Evolutionary conservation across 2,329 filamentous ascomycete species (phyloP), one percentile per base, ranked within the genome.

Genomic region (Alternaria arbusti): DNA sequence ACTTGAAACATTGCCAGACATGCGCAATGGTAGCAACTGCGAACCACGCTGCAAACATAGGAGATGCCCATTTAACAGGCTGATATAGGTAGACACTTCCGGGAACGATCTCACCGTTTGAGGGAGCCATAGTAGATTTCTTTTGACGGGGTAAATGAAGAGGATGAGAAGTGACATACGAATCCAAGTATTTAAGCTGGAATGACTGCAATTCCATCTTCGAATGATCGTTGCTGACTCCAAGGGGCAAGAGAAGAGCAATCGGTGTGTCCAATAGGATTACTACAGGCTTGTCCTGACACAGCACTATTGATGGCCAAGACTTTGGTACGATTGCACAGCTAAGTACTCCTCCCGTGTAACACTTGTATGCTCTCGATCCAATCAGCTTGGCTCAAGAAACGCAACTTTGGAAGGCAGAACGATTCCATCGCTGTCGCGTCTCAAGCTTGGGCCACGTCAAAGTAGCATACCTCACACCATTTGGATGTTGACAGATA

Each of bases 1-100:
- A 87, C 32, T 77, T 83, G 84, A 79, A 77, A 73, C 84, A 86
- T 74, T 88, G 86, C 77, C 83, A 88, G 15, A 81, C 67, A 69
- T 88, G 86, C 10, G 75, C 69, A 13, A 77, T 36, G 4, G 79
- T 81, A 1, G 84, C 84, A 32, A 81, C 61, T 1, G 76, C 70
- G 49, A 85, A 86, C 2, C 82, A 65, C 10, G 82, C 69, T 5
- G 83, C 76, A 66, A 87, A 88, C 28, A 86, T 70, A n/a, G 85
- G 79, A 0, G 86, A 84, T 0, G 84, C 85, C 15, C 69, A 78
- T 67, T 86, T 85, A 70, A 83, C 85, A 0, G 86, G 86, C 9
- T 80, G 81, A 63, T 87, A 87, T 62, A 76, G 58, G 63, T 74
- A 71, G 6, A 73, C 46, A 46, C 71, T 74, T 7, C 63, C 70